phyloP scores from a whole-genome alignment of 2,329 filamentous ascomycete genomes.

The Thelonectria discophora region DNA sequence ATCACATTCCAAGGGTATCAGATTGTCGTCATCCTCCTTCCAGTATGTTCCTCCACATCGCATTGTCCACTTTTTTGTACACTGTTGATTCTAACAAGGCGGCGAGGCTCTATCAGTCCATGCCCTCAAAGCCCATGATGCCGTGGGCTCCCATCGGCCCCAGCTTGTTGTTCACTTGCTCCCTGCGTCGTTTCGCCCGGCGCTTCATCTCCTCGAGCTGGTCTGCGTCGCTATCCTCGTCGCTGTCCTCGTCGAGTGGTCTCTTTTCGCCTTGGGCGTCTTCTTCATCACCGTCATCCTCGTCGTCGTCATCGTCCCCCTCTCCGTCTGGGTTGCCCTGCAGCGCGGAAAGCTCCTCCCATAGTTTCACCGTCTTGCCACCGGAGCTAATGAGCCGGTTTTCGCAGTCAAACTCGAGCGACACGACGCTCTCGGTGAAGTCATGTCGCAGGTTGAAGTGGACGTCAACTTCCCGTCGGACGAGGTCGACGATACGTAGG shows the following conservation, averaged over 20 bases:
- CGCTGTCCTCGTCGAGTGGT: conserved; percentile 58
- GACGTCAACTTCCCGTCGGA: conserved; percentile 74
- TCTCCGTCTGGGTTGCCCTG: conserved; percentile 56
- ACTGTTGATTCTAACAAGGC: background rate
- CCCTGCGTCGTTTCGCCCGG: conserved; percentile 55
- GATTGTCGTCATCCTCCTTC: background rate
- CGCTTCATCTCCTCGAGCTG: conserved; percentile 53
- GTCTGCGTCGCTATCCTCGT: conserved; percentile 52
- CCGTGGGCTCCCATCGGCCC: conserved; percentile 62
- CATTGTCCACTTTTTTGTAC: conserved; percentile 9
- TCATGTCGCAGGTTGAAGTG: conserved; percentile 75
- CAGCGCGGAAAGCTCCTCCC: conserved; percentile 78
- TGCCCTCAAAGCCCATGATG: conserved; percentile 58
- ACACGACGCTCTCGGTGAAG: conserved; percentile 85
- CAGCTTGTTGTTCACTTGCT: conserved; percentile 53
- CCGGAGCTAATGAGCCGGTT: conserved; percentile 91
- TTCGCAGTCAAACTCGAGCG: conserved; percentile 82
- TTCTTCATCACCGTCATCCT: conserved; percentile 55
- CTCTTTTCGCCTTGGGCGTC: conserved; percentile 56
- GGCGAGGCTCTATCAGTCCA: conserved; percentile 54
- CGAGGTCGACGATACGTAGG: conserved; percentile 79
- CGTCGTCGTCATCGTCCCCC: conserved; percentile 42
- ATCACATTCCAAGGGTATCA: background rate
- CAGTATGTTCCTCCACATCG: background rate
- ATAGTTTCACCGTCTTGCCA: conserved; percentile 86